Evolutionary conservation across 768 basidiomycete genomes (phyloP).

Genomic region (Calocybe gangraenosa): DNA sequence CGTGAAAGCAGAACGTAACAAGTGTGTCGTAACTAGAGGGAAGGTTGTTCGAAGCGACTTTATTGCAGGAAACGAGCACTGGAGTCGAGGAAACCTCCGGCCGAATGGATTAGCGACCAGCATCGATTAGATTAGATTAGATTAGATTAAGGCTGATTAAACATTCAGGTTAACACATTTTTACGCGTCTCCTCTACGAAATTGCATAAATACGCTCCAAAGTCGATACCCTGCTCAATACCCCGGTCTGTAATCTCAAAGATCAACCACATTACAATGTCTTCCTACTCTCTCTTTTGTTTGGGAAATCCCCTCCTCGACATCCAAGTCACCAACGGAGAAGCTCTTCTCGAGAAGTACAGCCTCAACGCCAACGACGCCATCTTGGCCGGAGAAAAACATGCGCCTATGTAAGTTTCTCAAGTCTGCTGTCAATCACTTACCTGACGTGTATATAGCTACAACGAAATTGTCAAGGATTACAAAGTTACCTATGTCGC

Average conservation of each 20-base stretch:
- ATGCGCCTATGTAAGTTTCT: conserved; percentile 69
- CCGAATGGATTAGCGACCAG: conserved; percentile 27
- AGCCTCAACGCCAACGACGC: conserved; percentile 91
- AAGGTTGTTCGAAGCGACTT: conserved; percentile 61
- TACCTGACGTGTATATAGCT: conserved; percentile 44
- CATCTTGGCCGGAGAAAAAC: conserved; percentile 89
- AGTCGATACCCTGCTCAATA: too few species aligned
- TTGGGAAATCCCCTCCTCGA: conserved; percentile 97
- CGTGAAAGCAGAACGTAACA: conserved; percentile 46
- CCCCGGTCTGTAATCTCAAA: not conserved
- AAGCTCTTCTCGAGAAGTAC: conserved; percentile 85
- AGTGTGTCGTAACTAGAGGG: conserved; percentile 37
- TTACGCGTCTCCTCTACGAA: not conserved
- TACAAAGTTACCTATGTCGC: conserved; percentile 86
- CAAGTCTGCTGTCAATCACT: not conserved
- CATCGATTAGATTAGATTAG: conserved; percentile 25
- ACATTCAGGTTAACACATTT: not conserved
- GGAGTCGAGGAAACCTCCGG: conserved; percentile 39
- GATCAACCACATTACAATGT: conserved; percentile 25
- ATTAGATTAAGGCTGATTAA: conserved; percentile 10
- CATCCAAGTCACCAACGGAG: conserved; percentile 87
- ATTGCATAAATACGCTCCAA: too few species aligned
- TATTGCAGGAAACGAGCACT: conserved; percentile 61
- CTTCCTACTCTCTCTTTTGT: conserved; percentile 72
- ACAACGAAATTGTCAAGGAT: conserved; percentile 79